Evolutionary conservation across 352 stramenopile species (phyloP), one percentile per base, ranked within the genome.

Genomic region (Pythium apleroticum): DNA sequence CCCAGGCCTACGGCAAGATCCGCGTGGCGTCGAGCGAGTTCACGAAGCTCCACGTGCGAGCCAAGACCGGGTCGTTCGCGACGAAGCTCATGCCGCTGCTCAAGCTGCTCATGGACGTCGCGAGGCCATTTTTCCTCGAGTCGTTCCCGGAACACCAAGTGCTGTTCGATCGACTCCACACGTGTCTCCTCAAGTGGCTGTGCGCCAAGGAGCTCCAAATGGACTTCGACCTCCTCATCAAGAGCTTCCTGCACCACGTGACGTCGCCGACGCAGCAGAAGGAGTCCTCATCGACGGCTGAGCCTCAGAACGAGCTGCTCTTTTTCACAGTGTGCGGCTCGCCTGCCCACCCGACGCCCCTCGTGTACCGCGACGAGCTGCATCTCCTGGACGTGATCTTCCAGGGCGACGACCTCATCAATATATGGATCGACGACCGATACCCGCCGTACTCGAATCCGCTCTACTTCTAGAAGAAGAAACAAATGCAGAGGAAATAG

Each of bases 381-480:
- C 66, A 81, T 1, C 53, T 91, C 31, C 60, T 90, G 7, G 72
- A 81, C 27, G 69, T 89, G 45, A 80, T 92, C 27, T 57, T 90
- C 37, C 77, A 91, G 22, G 66, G 81, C 27, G 83, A 94, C 60
- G 81, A 90, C 53, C 60, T 92, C 30, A 63, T 86, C 30, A 91
- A 88, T 43, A 80, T 87, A 59, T 90, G 81, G 79, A 87, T 92
- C 57, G 81, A 92, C 56, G 77, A 86, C 31, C 70, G 75, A 17
- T 88, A 89, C 60, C 84, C 78, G 11, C 81, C 76, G 4, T 92
- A 90, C 56, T 76, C 80, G 28, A 91, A 88, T 33, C 80, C 78
- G 19, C 60, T 91, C 33, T 88, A 90, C 67, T 90, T 88, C 59
- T 68, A 41, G 66, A 12, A 1, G 3, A n/a, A 22, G 8, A 35